Percentiles rank a stretch among this genome's conserved stretches.
Conservation (phyloP, 805 yeast species). For the Zygotorulaspora sp. region DNA sequence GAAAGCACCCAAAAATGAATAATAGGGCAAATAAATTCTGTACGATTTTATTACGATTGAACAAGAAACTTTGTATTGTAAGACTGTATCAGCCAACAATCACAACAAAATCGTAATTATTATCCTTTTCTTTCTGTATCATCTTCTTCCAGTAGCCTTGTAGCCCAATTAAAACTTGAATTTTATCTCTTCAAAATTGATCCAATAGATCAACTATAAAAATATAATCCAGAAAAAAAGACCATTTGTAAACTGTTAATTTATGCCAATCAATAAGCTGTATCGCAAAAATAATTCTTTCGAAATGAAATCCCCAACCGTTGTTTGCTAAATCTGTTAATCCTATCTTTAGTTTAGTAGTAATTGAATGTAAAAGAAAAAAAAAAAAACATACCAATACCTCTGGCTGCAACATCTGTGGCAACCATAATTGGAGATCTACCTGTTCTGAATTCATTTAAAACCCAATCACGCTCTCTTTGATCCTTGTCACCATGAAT, state of each 20-base stretch:
- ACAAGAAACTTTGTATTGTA: background rate
- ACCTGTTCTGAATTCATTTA: constrained; percentile 87
- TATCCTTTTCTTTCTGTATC: constrained; percentile 1
- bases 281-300: constrained; percentile 6
- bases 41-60: constrained; percentile 1
- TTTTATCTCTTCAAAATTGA: background rate
- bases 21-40: background rate
- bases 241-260: constrained; percentile 5
- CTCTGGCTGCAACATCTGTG: constrained; percentile 99
- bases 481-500: constrained; percentile 98
- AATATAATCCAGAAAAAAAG: background rate
- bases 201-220: background rate
- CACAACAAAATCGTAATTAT: constrained; percentile 4
- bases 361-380: constrained; percentile 19
- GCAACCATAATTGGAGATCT: constrained; percentile 97
- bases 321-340: constrained; percentile 12
- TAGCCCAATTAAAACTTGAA: background rate
- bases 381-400: constrained; percentile 75
- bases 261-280: constrained; percentile 7
- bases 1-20: constrained; percentile 1
- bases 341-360: constrained; percentile 8
- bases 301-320: constrained; percentile 12
- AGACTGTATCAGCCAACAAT: no score
- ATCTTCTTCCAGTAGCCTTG: constrained; percentile 1
- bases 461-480: constrained; percentile 98